Evolutionary conservation across 306 rosid genomes (phyloP), one percentile per base, ranked within the genome.

Genomic region (Cicer arietinum): DNA sequence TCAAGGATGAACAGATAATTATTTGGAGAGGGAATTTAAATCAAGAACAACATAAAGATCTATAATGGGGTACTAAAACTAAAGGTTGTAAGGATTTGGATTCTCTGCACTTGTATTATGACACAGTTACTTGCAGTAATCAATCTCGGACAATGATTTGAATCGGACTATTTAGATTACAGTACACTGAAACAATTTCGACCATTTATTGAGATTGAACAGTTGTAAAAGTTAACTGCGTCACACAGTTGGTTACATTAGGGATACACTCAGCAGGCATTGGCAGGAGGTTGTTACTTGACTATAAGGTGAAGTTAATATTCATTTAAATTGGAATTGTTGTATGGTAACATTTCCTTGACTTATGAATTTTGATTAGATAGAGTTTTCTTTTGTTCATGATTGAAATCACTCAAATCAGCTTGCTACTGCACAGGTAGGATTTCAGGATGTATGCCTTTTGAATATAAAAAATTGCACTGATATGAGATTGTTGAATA

Each of bases 1-100:
- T 94, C 87, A 91, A 94, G 86, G 93, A 90, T 50, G 97, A 87
- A 81, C 98, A 91, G 85, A 86, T 94, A 72, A 86, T 94, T 78
- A 89, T 94, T 39, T 94, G 98, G 97, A 85, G 91, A 85, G 97
- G 98, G 53, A 85, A 86, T 67, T 67, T 35, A 50, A 81, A 80
- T 44, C 77, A 71, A 68, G 75, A 69, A 52, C 82, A 71, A 56
- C 40, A 58, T 71, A 75, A 79, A 48, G 67, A 81, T 22, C n/a
- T 51, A 43, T 62, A 76, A 85, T 18, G 65, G 73, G 60, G 57
- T 37, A 8, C 57, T 53, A 48, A 48, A 62, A 2, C 35, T 25
- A 25, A 25, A 25, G 4, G 35, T 25, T 25, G 3, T 25, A 25
- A 25, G 35, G 35, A 25, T 25, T 25, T 25, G 35, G 35, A 25